Percentiles rank a stretch among this genome's conserved stretches.
Evolutionary conservation across 1,139 yeast genomes (phyloP).

Genomic region (Magnusiomyces tetraspermus): DNA sequence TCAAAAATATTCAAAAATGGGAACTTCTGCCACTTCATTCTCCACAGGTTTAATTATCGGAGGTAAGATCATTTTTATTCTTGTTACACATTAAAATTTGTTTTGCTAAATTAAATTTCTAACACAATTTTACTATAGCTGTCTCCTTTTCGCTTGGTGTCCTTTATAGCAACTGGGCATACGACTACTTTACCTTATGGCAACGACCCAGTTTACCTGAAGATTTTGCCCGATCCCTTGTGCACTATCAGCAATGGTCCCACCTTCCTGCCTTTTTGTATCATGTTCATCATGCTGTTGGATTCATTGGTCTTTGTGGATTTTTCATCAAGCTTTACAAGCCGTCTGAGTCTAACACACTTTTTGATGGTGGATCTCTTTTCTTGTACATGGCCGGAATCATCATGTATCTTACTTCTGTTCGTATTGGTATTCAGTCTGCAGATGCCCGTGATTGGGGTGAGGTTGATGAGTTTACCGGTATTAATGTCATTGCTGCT

Average conservation of each 20-base stretch:
- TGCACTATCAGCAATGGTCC: conserved; percentile 69
- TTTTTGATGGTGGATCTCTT: conserved; percentile 83
- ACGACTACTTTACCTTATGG: conserved; percentile 76
- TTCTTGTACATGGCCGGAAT: conserved; percentile 60
- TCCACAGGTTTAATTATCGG: conserved; percentile 32
- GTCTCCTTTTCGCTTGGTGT: conserved; percentile 74
- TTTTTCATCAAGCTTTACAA: conserved; percentile 70
- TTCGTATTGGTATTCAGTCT: conserved; percentile 71
- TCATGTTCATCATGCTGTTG: conserved; percentile 51
- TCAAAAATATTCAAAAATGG: conserved; percentile 24
- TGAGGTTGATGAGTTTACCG: conserved; percentile 78
- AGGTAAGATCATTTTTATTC: no score
- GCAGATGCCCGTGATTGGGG: conserved; percentile 78
- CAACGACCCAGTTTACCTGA: conserved; percentile 39
- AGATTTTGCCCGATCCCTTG: conserved; percentile 52
- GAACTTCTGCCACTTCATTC: conserved; percentile 28
- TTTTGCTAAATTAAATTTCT: no score
- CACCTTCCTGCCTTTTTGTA: conserved; percentile 50
- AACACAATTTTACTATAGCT: no score
- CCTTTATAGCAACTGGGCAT: conserved; percentile 69
- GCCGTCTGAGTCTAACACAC: conserved; percentile 72
- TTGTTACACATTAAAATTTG: no score
- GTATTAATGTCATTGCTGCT: conserved; percentile 87
- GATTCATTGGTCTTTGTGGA: conserved; percentile 60
- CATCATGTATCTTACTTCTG: conserved; percentile 75